Evolutionary conservation across 1,284 basidiomycete species (phyloP), one percentile per base, ranked within the genome.

Genomic region (Rhodofomes roseus): DNA sequence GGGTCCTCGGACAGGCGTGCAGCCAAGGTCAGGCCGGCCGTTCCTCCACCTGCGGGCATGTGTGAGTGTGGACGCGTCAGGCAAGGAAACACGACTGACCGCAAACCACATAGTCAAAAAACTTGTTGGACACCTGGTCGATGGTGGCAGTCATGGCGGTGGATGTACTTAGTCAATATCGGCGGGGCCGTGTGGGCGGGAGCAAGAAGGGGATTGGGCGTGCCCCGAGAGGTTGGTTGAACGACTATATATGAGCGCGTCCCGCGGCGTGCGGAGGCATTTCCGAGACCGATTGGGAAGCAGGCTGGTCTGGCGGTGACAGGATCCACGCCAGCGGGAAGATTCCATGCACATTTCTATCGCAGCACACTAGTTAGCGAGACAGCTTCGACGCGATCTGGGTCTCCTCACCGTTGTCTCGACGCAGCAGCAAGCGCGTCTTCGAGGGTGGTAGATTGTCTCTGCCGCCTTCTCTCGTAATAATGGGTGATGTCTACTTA

Each of bases 1-100:
- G 76, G 67, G 58, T 83, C 77, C 55, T 81, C 80, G 1, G 73
- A 71, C 20, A 85, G 70, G 4, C 82, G 72, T 20, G 72, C 74
- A 12, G 81, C 82, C 1, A 84, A 70, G 0, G 78, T 77, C 9
- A 80, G 68, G 6, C 82, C 83, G 0, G 77, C 76, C 4, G 82
- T 71, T 37, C 67, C 67, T 31, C 65, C 63, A 43, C 64, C 62
- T 66, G 46, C 16, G 40, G 43, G 2, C 20, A 48, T 16, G 27
- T 22, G 6, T 37, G 27, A 27, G 20, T 46, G 14, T 9, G 11
- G 43, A 22, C 7, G 4, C 29, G 7, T 22, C 27, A 23, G 20
- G 25, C 14, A 20, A 14, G 41, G 14, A 2, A 6, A 39, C 16
- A 52, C 50, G 29, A 58, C 67, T 41, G 50, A 71, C 70, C 70